Conservation (phyloP, 495 filamentous ascomycete species). For the Trichodelitschia bisporula region DNA sequence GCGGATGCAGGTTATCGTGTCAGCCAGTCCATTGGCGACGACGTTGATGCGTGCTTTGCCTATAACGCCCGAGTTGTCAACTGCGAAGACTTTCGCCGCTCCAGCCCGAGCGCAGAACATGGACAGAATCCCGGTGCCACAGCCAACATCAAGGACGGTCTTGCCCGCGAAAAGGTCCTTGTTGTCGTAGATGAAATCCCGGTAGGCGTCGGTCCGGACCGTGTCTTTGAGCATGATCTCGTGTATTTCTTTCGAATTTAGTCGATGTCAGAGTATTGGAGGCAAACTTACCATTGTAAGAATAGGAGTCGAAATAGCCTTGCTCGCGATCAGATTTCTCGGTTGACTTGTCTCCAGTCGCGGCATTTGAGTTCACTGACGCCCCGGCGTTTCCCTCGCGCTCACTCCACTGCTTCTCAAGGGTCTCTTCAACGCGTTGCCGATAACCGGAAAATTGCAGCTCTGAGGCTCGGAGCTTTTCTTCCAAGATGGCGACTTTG, state of each 20-base stretch:
- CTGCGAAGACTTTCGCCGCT: conserved; percentile 71
- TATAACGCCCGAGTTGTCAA: conserved; percentile 87
- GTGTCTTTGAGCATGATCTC: conserved; percentile 73
- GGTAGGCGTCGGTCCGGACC: conserved; percentile 40
- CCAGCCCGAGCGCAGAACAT: conserved; percentile 88
- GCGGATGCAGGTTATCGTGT: conserved; percentile 58
- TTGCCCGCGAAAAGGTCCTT: conserved; percentile 79
- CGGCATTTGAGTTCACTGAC: no score
- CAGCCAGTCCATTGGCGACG: conserved; percentile 50
- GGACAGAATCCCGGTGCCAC: conserved; percentile 77
- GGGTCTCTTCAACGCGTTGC: conserved; percentile 37
- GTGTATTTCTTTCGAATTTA: conserved; percentile 44
- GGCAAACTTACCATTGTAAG: conserved; percentile 37
- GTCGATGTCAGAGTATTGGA: conserved; percentile 6
- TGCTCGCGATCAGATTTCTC: no score
- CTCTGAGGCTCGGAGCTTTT: conserved; percentile 35
- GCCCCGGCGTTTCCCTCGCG: no score
- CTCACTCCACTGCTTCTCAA: conserved; percentile 40
- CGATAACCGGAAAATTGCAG: conserved; percentile 49
- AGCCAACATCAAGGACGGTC: conserved; percentile 79
- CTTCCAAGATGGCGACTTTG: conserved; percentile 39
- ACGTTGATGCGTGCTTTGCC: conserved; percentile 69
- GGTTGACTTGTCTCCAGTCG: conserved; percentile 35
- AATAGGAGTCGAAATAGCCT: conserved; percentile 71
- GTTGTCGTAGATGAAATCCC: conserved; percentile 55